phyloP scores from a whole-genome alignment of 352 stramenopile genomes.

The Globisporangium mamillatum region DNA sequence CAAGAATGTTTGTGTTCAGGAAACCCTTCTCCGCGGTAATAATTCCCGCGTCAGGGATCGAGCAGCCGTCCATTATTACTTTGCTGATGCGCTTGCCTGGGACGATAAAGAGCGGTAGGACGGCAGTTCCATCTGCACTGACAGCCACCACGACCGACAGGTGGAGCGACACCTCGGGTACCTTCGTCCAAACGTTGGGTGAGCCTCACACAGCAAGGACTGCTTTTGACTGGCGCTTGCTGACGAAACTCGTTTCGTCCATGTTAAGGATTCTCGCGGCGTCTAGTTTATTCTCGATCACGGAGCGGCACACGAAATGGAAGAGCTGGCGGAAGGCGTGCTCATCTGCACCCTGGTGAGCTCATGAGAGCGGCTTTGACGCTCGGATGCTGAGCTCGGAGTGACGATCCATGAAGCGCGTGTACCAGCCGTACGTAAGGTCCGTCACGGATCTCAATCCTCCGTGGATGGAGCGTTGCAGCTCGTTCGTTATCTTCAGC shows the following conservation, averaged over 20 bases:
- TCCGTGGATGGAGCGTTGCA: too few species aligned
- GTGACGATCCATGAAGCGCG: background rate
- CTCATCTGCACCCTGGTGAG: background rate
- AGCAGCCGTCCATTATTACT: background rate
- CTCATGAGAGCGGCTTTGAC: background rate
- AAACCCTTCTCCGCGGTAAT: background rate
- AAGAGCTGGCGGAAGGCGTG: background rate
- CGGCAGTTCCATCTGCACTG: background rate
- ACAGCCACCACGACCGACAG: background rate
- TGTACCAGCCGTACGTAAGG: background rate
- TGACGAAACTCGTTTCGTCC: background rate
- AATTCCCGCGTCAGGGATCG: background rate
- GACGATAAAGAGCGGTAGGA: background rate
- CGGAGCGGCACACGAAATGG: background rate
- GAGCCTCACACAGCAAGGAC: background rate
- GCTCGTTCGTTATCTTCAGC: too few species aligned
- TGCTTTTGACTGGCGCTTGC: background rate
- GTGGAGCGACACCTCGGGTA: background rate
- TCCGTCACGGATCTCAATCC: too few species aligned
- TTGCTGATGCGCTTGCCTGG: background rate
- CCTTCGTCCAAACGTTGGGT: background rate
- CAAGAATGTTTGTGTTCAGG: background rate
- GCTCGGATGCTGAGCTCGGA: background rate
- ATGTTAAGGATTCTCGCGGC: background rate
- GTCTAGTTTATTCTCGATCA: background rate